These are phyloP conservation scores for Rubroboletus satanas DNA, from an alignment of 768 basidiomycete species.

Conservation along the genomic window DNA sequence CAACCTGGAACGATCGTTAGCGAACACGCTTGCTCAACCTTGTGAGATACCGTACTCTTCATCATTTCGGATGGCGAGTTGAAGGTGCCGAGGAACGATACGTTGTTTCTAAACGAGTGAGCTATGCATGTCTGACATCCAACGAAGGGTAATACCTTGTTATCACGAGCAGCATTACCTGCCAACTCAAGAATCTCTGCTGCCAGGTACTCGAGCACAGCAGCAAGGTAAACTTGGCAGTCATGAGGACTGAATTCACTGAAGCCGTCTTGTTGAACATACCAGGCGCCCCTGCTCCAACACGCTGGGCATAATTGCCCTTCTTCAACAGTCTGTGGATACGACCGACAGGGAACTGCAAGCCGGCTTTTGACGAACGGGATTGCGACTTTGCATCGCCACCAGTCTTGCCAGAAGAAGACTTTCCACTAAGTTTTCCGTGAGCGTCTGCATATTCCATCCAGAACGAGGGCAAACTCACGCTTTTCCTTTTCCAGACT, in stretches of 20 bases:
- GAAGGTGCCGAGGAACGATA: slow-evolving; percentile 76
- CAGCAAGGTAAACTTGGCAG: slow-evolving; percentile 68
- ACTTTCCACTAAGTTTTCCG: slow-evolving; percentile 39
- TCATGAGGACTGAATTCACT: neutral
- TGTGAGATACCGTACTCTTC: slow-evolving; percentile 49
- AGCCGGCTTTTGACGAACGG: slow-evolving; percentile 60
- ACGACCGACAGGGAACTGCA: slow-evolving; percentile 80
- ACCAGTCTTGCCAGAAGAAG: slow-evolving; percentile 44
- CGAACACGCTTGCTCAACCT: neutral
- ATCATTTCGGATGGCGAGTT: slow-evolving; percentile 73
- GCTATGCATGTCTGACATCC: neutral
- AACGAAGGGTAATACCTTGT: slow-evolving; percentile 40
- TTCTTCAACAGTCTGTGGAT: slow-evolving; percentile 75
- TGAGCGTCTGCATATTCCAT: neutral
- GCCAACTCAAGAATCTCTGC: slow-evolving; percentile 87
- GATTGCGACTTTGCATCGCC: slow-evolving; percentile 57
- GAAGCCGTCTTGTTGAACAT: slow-evolving; percentile 12
- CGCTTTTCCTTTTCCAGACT: slow-evolving; percentile 60
- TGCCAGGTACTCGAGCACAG: slow-evolving; percentile 82
- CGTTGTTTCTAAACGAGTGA: slow-evolving; percentile 49
- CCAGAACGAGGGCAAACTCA: slow-evolving; percentile 26
- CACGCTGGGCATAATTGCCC: slow-evolving; percentile 68
- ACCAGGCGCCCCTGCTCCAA: slow-evolving; percentile 70
- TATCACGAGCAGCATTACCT: slow-evolving; percentile 73
- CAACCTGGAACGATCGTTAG: slow-evolving; percentile 33